Percentiles rank a stretch among this genome's conserved stretches.
Evolutionary conservation across 495 filamentous ascomycete species (phyloP).

Genomic region (Neurospora cerealis): DNA sequence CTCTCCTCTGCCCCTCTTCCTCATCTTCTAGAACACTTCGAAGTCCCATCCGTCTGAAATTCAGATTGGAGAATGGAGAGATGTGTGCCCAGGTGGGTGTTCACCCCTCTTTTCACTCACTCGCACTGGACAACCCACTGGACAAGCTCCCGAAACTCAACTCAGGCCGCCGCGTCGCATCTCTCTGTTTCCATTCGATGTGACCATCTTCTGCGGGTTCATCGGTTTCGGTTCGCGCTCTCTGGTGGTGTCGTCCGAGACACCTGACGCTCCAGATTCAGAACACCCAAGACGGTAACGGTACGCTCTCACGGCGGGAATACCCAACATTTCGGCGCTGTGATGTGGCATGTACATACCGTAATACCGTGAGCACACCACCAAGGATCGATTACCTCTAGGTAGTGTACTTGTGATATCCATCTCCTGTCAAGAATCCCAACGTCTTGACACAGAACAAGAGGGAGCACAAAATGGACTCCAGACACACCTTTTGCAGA

Average conservation of each 20-base stretch:
- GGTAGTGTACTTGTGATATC: neutral
- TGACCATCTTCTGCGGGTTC: neutral
- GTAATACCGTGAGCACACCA: neutral
- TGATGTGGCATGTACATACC: neutral
- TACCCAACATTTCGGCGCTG: neutral
- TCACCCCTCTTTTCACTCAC: neutral
- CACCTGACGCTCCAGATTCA: neutral
- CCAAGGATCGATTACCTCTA: neutral
- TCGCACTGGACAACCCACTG: neutral
- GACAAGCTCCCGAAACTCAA: neutral
- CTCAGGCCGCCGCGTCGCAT: neutral
- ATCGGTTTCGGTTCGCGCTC: neutral
- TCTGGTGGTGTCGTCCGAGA: neutral
- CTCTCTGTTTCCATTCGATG: neutral
- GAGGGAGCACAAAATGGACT: neutral
- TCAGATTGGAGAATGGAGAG: neutral
- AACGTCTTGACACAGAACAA: neutral
- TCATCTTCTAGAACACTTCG: neutral
- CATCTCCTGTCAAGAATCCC: neutral
- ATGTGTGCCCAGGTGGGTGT: neutral
- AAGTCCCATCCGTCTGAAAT: neutral
- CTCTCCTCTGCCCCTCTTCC: neutral
- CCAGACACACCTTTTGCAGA: neutral
- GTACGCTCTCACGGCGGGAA: neutral
- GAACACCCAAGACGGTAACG: neutral